Evolutionary conservation across 176 grass and related monocot species (phyloP).

Genomic region (Cocos nucifera): DNA sequence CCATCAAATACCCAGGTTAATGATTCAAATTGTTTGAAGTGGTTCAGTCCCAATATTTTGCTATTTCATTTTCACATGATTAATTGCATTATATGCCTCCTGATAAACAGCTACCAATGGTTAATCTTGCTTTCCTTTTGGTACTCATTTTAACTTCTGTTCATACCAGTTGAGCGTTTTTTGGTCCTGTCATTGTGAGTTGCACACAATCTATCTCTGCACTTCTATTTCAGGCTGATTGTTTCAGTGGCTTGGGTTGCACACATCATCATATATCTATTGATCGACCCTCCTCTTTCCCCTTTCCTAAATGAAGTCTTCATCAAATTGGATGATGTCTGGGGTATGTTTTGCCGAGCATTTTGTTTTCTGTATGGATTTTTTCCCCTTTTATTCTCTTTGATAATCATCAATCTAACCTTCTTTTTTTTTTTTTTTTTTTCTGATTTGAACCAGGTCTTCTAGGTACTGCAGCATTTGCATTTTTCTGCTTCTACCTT

Average conservation of each 20-base stretch:
- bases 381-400: too few species aligned
- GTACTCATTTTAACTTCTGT: too few species aligned
- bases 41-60: too few species aligned
- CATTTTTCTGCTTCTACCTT: constrained; percentile 99
- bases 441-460: constrained; percentile 56
- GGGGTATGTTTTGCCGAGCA: constrained; percentile 48
- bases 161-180: too few species aligned
- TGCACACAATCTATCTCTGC: not conserved
- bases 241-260: constrained; percentile 93
- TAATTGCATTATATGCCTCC: too few species aligned
- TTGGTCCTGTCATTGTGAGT: too few species aligned
- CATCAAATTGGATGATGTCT: constrained; percentile 83
- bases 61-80: too few species aligned
- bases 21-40: too few species aligned
- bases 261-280: constrained; percentile 93
- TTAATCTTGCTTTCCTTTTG: too few species aligned
- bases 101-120: too few species aligned
- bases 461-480: constrained; percentile 93
- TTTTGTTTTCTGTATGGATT: too few species aligned
- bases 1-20: too few species aligned
- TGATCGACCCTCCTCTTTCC: constrained; percentile 81
- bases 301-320: constrained; percentile 99
- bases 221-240: constrained; percentile 55
- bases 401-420: not conserved
- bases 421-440: constrained; percentile 24